Percentiles rank a stretch among this genome's conserved stretches.
These are phyloP conservation scores for Ascocoryne sarcoides DNA, from an alignment of 2,329 filamentous ascomycete genomes.

Conservation along the genomic window DNA sequence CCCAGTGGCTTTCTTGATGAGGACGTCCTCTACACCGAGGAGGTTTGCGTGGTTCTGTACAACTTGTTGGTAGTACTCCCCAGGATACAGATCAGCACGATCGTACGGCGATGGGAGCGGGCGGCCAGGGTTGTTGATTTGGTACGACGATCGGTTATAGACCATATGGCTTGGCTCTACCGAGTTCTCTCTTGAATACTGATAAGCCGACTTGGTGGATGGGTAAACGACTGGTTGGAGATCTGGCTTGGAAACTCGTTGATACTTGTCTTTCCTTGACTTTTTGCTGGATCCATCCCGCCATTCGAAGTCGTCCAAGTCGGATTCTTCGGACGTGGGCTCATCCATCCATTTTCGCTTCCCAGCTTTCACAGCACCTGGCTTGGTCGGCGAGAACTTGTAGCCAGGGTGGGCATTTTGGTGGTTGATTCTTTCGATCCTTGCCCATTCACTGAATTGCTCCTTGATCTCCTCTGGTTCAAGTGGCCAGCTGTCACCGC, in stretches of 20 bases:
- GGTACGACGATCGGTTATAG: slow-evolving; percentile 40
- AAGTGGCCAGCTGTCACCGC: slow-evolving; percentile 75
- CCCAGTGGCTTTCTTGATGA: slow-evolving; percentile 32
- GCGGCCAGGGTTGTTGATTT: slow-evolving; percentile 41
- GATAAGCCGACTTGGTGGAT: slow-evolving; percentile 24
- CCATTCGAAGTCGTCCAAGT: slow-evolving; percentile 40
- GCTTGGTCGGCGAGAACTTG: slow-evolving; percentile 85
- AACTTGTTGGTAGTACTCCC: slow-evolving; percentile 41
- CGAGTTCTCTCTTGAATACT: slow-evolving; percentile 24
- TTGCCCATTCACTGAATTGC: slow-evolving; percentile 70
- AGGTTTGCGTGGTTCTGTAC: slow-evolving; percentile 18
- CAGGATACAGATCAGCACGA: slow-evolving; percentile 33
- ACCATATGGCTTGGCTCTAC: slow-evolving; percentile 19
- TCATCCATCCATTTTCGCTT: slow-evolving; percentile 40
- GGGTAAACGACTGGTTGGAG: slow-evolving; percentile 20
- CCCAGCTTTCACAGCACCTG: slow-evolving; percentile 32
- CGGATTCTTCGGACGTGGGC: slow-evolving; percentile 31
- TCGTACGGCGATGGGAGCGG: slow-evolving; percentile 38
- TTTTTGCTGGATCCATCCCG: slow-evolving; percentile 22
- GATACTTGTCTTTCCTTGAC: slow-evolving; percentile 17
- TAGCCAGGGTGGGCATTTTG: slow-evolving; percentile 79
- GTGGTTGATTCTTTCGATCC: slow-evolving; percentile 76
- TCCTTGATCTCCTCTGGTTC: slow-evolving; percentile 66
- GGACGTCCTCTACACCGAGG: slow-evolving; percentile 32
- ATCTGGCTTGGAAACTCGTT: not conserved